Evolutionary conservation across 441 rosid genomes (phyloP).

Genomic region (Populus trichocarpa): DNA sequence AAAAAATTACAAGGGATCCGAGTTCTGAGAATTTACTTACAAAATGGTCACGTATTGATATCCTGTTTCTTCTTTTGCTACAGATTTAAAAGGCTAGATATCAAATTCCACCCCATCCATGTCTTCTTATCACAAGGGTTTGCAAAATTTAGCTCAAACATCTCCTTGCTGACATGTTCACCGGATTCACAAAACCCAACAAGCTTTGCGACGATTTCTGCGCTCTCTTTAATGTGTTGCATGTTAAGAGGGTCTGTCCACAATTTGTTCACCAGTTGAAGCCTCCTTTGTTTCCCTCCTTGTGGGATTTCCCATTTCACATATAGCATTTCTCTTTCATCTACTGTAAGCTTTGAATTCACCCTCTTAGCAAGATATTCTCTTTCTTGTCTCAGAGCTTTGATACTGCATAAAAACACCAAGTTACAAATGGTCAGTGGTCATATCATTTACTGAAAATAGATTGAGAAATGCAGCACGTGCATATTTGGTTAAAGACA

Average conservation of each 20-base stretch:
- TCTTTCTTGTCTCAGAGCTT: slow-evolving; percentile 79
- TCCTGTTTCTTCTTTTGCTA: slow-evolving; percentile 12
- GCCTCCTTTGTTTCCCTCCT: slow-evolving; percentile 81
- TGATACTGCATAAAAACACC: slow-evolving; percentile 45
- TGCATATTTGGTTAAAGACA: neutral
- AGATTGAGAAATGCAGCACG: neutral
- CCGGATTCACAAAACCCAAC: slow-evolving; percentile 83
- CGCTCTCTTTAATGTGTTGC: slow-evolving; percentile 72
- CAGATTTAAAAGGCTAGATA: slow-evolving; percentile 66
- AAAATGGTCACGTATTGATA: neutral
- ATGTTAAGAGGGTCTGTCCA: slow-evolving; percentile 84
- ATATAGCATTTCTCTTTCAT: slow-evolving; percentile 75
- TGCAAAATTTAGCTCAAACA: slow-evolving; percentile 76
- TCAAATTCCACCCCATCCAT: slow-evolving; percentile 91
- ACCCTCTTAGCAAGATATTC: slow-evolving; percentile 82
- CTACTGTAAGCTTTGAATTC: slow-evolving; percentile 60
- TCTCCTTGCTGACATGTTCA: slow-evolving; percentile 76
- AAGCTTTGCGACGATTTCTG: slow-evolving; percentile 74
- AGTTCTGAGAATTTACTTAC: neutral
- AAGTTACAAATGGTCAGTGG: neutral
- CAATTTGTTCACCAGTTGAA: slow-evolving; percentile 72
- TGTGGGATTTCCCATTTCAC: slow-evolving; percentile 77
- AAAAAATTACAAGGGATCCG: neutral
- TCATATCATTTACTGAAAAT: neutral
- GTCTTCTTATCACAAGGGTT: slow-evolving; percentile 75